Percentiles rank a stretch among this genome's conserved stretches.
Evolutionary conservation across 148 eudicot genomes (phyloP).

Genomic region (Polygonum maritimum): DNA sequence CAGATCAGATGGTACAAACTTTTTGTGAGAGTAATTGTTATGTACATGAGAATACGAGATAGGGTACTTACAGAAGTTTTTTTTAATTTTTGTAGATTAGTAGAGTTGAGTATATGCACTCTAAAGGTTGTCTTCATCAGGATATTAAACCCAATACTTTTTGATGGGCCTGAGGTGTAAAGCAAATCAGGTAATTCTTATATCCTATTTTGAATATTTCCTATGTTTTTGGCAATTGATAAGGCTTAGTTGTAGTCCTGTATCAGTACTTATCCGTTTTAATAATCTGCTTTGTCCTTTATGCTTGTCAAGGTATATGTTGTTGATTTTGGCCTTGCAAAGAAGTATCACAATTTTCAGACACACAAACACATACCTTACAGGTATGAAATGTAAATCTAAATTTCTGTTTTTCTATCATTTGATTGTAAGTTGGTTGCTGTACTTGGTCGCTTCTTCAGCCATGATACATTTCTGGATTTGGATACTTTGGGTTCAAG

Average conservation of each 20-base stretch:
- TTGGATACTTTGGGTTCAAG: background rate
- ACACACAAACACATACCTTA: slow-evolving; percentile 95
- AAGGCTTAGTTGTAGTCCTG: background rate
- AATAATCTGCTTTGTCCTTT: background rate
- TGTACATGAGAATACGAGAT: background rate
- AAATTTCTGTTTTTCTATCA: background rate
- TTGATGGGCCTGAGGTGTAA: slow-evolving; percentile 95
- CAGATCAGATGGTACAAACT: slow-evolving; percentile 81
- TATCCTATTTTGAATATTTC: background rate
- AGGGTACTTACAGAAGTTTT: background rate
- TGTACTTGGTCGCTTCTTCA: background rate
- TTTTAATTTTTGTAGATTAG: slow-evolving; percentile 41
- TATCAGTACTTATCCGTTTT: background rate
- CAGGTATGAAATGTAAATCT: slow-evolving; percentile 36
- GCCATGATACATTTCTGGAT: background rate
- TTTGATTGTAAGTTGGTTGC: background rate
- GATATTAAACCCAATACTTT: slow-evolving; percentile 96
- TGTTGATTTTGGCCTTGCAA: slow-evolving; percentile 93
- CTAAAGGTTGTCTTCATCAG: slow-evolving; percentile 96
- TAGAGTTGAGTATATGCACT: slow-evolving; percentile 84
- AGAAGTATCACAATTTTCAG: slow-evolving; percentile 85
- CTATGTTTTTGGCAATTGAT: background rate
- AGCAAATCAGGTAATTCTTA: slow-evolving; percentile 79
- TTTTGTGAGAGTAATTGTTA: background rate
- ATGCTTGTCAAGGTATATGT: slow-evolving; percentile 49